phyloP scores from a whole-genome alignment of 225 moss, liverwort and hornwort species.

The Sphagnum contortum region DNA sequence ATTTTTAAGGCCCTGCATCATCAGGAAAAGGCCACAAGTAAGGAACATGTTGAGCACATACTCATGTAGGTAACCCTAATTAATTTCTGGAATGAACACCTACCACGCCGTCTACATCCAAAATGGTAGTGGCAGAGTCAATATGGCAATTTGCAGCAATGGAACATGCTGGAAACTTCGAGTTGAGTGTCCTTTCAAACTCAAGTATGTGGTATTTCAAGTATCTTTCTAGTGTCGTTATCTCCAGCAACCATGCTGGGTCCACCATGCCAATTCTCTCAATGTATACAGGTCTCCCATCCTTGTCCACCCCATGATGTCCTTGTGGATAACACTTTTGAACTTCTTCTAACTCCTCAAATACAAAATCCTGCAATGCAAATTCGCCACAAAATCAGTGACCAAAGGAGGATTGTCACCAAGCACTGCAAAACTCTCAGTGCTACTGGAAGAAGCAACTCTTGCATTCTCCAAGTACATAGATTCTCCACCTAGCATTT shows the following conservation, averaged over 20 bases:
- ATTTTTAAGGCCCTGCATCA: constrained; percentile 67
- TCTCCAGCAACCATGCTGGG: constrained; percentile 64
- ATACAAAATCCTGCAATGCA: constrained; percentile 58
- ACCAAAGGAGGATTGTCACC: too few relatives aligned
- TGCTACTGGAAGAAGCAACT: too few relatives aligned
- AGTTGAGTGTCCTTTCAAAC: constrained; percentile 81
- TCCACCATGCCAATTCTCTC: constrained; percentile 88
- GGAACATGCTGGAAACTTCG: constrained; percentile 88
- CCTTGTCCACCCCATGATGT: constrained; percentile 82
- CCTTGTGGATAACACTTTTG: constrained; percentile 80
- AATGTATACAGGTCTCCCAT: constrained; percentile 88
- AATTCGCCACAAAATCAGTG: too few relatives aligned
- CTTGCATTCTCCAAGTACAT: too few relatives aligned
- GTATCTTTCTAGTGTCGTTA: constrained; percentile 76
- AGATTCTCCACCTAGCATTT: too few relatives aligned
- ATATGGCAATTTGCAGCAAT: constrained; percentile 64
- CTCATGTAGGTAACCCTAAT: neutral
- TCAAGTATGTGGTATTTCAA: constrained; percentile 86
- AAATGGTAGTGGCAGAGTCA: constrained; percentile 77
- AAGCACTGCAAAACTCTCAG: too few relatives aligned
- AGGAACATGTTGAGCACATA: neutral
- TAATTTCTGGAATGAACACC: constrained; percentile 6
- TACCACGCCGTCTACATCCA: constrained; percentile 89
- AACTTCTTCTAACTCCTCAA: constrained; percentile 55
- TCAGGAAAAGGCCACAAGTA: neutral